Base-by-base conservation (phyloP, 495 filamentous ascomycete species). In the Xylaria venustula region DNA sequence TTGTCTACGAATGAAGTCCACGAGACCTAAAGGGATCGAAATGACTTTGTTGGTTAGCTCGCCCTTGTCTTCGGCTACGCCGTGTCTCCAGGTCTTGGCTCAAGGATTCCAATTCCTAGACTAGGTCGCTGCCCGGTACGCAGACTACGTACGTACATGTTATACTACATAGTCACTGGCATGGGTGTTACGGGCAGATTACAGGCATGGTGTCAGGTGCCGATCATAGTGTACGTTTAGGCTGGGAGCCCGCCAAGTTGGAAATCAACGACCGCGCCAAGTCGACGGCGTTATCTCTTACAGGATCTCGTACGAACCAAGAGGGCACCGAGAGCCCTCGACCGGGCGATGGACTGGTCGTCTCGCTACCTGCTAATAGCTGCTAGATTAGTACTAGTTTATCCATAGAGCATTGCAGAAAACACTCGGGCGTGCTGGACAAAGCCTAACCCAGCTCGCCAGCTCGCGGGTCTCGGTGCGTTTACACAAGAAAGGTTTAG, bases 261-360 rank as follows among this genome's bases (percentile, higher is more conserved):
- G 53, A 15, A 34, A 55, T 37, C 53, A 55, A 55, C 53, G 53
- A 23, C 40, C 25, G 40, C 53, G 40, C 53, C 53, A 45, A 45
- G 40, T 15, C n/a, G 17, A 51, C 41, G 37, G 26, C 41, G 40
- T 23, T 44, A 55, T 14, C 40, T 32, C 40, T 9, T 20, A 4
- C 2, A 34, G 30, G 30, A 5, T 34, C 11, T n/a, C n/a, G n/a
- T n/a, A n/a, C n/a, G 15, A n/a, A 11, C 15, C 15, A 23, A 34
- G 48, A 36, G 7, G n/a, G n/a, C n/a, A n/a, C n/a, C n/a, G n/a
- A n/a, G n/a, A n/a, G n/a, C n/a, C 28, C 7, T 22, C 17, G 14
- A 36, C 9, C 30, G 20, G 48, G 17, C 48, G 28, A n/a, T 28
- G 9, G 32, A 28, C 30, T 34, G 5, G 11, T 34, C 4, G 30